Evolutionary conservation across 2,329 filamentous ascomycete genomes (phyloP), one percentile per base, ranked within the genome.

Genomic region (Colletotrichum scovillei): DNA sequence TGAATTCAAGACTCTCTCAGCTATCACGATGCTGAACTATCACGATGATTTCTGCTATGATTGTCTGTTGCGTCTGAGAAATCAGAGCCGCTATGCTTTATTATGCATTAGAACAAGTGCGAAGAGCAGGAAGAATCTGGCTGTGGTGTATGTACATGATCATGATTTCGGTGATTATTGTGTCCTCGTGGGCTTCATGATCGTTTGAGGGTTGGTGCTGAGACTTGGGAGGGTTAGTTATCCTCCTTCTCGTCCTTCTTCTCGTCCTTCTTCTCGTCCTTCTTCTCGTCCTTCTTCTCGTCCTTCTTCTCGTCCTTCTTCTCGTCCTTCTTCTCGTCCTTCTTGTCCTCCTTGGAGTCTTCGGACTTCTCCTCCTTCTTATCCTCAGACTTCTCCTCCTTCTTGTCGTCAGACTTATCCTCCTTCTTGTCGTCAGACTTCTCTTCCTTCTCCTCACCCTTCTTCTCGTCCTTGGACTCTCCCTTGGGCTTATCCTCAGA

Each of bases 191-290:
- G 77, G 72, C 12, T 76, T 60, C 22, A 75, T 56, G 63, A 71
- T 72, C n/a, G 71, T 69, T 52, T 76, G 65, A n/a, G 63, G 60
- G 52, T 69, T 63, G 12, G 63, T 6, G 9, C 14, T 12, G 49
- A 24, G 22, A 49, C 11, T 8, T n/a, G 16, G 24, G 30, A 5
- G 30, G 22, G 6, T 64, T 3, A 42, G 38, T 76, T 68, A 2
- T 69, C 65, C 38, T 74, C 74, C 28, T 79, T 9, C 32, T 69
- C 65, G 32, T 74, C 74, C 28, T 79, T 9, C 32, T 32, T 32
- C 49, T 66, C 38, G 53, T 81, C 78, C 58, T 69, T 49, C 60
- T 80, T 77, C 58, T 76, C 75, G 57, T 74, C 74, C 28, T 79
- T 76, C 59, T 81, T 80, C 38, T 60, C 46, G 1, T 62, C 32